Evolutionary conservation across 2,329 filamentous ascomycete species (phyloP).

Genomic region (Knoxdaviesia proteae): DNA sequence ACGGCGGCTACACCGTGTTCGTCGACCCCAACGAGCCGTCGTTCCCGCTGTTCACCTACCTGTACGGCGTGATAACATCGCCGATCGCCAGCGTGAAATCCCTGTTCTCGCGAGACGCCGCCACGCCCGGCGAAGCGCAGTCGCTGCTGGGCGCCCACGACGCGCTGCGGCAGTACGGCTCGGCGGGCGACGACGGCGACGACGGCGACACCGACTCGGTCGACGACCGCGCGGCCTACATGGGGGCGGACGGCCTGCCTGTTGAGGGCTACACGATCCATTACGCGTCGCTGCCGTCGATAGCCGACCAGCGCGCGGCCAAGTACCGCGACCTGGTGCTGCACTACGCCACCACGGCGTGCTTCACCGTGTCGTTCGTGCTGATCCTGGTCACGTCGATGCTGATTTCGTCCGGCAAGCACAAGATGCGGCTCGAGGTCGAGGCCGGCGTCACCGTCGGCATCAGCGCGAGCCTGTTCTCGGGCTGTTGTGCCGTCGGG

Average conservation of each 20-base stretch:
- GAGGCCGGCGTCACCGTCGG: constrained; percentile 53
- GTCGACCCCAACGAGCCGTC: constrained; percentile 44
- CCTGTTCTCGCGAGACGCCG: constrained; percentile 21
- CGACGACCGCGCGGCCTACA: constrained; percentile 16
- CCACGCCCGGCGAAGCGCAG: constrained; percentile 9
- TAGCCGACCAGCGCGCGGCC: constrained; percentile 26
- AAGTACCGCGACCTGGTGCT: constrained; percentile 34
- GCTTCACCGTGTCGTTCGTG: constrained; percentile 37
- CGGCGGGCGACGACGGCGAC: constrained; percentile 3
- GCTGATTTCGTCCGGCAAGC: constrained; percentile 46
- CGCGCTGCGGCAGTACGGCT: neutral
- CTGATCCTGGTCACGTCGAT: constrained; percentile 44
- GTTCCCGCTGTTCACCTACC: constrained; percentile 42
- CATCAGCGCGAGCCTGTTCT: constrained; percentile 43
- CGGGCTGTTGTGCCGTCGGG: constrained; percentile 39
- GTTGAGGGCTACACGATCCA: constrained; percentile 29
- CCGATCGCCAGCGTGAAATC: constrained; percentile 29
- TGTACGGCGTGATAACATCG: constrained; percentile 28
- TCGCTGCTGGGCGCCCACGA: constrained; percentile 9
- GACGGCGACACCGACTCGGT: constrained; percentile 15
- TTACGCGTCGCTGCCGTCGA: constrained; percentile 29
- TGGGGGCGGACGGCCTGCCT: constrained; percentile 29
- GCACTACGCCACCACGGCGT: constrained; percentile 27
- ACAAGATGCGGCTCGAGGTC: constrained; percentile 48
- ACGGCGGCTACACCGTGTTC: constrained; percentile 51